Percentiles rank a stretch among this genome's conserved stretches.
These are phyloP conservation scores for Flaveria trinervia DNA, from an alignment of 129 eudicot genomes.

Conservation along the genomic window DNA sequence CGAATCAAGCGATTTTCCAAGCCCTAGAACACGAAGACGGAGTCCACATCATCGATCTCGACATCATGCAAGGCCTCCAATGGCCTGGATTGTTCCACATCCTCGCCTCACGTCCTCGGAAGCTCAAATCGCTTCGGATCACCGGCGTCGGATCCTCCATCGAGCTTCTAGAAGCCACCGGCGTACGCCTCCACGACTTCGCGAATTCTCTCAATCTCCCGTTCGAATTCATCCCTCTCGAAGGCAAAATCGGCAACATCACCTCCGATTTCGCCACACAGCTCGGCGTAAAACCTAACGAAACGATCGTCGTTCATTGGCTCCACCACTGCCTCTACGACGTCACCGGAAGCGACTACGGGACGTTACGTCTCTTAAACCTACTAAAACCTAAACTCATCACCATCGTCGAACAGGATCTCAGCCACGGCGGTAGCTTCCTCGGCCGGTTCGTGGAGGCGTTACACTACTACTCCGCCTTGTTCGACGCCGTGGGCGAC, in stretches of 20 bases:
- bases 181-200: slow-evolving; percentile 69
- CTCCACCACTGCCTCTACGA: slow-evolving; percentile 85
- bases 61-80: slow-evolving; percentile 94
- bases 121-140: slow-evolving; percentile 51
- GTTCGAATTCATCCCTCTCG: slow-evolving; percentile 68
- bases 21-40: slow-evolving; percentile 70
- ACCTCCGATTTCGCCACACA: slow-evolving; percentile 32
- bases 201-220: slow-evolving; percentile 69
- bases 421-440: slow-evolving; percentile 68
- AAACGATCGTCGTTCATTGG: slow-evolving; percentile 73
- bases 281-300: slow-evolving; percentile 51
- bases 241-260: slow-evolving; percentile 72
- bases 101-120: slow-evolving; percentile 63
- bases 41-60: slow-evolving; percentile 87
- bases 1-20: slow-evolving; percentile 79
- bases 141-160: slow-evolving; percentile 78
- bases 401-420: slow-evolving; percentile 78
- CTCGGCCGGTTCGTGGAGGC: slow-evolving; percentile 87
- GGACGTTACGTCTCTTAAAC: slow-evolving; percentile 48
- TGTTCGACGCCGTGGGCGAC: slow-evolving; percentile 91
- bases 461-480: slow-evolving; percentile 83
- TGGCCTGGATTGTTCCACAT: slow-evolving; percentile 94
- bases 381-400: slow-evolving; percentile 62
- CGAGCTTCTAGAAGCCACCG: slow-evolving; percentile 66
- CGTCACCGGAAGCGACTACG: slow-evolving; percentile 66